Evolutionary conservation across 2,329 filamentous ascomycete genomes (phyloP), one percentile per base, ranked within the genome.

Genomic region (Fusarium anguioides): DNA sequence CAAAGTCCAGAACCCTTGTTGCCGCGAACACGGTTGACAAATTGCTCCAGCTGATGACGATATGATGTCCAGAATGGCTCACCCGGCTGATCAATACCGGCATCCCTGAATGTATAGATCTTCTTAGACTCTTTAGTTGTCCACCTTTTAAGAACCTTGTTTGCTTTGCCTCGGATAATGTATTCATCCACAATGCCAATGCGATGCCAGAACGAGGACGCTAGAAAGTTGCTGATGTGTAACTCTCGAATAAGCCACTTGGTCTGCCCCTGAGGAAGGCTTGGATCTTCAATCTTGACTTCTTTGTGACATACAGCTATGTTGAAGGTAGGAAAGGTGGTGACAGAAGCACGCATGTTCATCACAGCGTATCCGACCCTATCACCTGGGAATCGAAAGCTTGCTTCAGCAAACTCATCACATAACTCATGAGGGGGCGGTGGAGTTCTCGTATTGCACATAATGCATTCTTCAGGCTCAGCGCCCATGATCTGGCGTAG

Each of bases 281-380:
- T 26, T 1, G 5, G 1, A 2, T 54, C 51, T 2, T 31, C 20
- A 4, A 20, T 0, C 3, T 20, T 31, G 3, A 5, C 1, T 3
- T 31, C 24, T 1, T 3, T 15, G 15, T 54, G 33, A 4, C 1
- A n/a, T 3, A 54, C 24, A 0, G 14, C 11, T 17, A 50, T 11
- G 10, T 31, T 36, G 11, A 39, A 54, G 3, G 20, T 50, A 4
- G 44, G 24, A 17, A 54, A 26, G 2, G 31, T 21, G 3, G 44
- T 50, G 2, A 54, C 17, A 1, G 33, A 50, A 6, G 39, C 27
- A 14, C 39, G n/a, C 4, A 23, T 15, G 5, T 51, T 46, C 2
- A 33, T 46, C 0, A 14, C n/a, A 3, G 8, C 39, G 1, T 11
- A 46, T 2, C 27, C 49, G 15, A 26, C 4, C 1, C 39, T 17